These are phyloP conservation scores for Ramalina intermedia DNA, from an alignment of 495 filamentous ascomycete species.

Conservation along the genomic window DNA sequence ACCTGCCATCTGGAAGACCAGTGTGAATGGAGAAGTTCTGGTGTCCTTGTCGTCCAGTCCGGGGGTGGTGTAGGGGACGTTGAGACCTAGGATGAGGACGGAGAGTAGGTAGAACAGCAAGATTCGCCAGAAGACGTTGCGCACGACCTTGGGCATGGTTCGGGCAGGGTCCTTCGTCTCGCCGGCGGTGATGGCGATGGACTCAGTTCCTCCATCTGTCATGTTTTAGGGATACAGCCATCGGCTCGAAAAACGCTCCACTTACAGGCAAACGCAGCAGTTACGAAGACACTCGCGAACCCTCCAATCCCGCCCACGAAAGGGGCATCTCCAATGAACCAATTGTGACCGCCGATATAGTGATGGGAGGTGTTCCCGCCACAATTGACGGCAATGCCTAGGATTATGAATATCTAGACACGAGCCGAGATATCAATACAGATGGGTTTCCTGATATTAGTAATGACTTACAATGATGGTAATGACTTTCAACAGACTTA, in stretches of 20 bases:
- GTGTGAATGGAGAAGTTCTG: constrained; percentile 36
- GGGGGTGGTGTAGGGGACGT: constrained; percentile 38
- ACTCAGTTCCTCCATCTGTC: constrained; percentile 39
- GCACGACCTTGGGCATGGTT: constrained; percentile 33
- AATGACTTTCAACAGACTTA: constrained; percentile 40
- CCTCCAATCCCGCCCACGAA: constrained; percentile 40
- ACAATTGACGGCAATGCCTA: constrained; percentile 37
- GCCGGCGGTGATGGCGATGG: constrained; percentile 41
- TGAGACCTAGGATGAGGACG: constrained; percentile 34
- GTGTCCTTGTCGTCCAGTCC: constrained; percentile 25
- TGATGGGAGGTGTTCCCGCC: constrained; percentile 30
- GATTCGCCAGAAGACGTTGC: constrained; percentile 41
- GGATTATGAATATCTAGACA: constrained; percentile 35
- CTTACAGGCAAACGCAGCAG: constrained; percentile 36
- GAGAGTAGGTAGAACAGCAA: constrained; percentile 38
- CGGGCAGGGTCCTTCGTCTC: constrained; percentile 35
- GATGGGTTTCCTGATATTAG: not conserved
- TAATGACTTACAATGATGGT: constrained; percentile 33
- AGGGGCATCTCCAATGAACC: constrained; percentile 32
- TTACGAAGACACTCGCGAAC: constrained; percentile 39
- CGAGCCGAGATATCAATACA: not conserved
- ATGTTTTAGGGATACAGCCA: constrained; percentile 4
- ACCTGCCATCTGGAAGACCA: constrained; percentile 37
- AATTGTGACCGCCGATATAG: constrained; percentile 34
- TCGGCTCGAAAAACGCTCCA: not conserved